Base-by-base conservation (phyloP, 139 green algal genomes). In the Dunaliella primolecta region DNA sequence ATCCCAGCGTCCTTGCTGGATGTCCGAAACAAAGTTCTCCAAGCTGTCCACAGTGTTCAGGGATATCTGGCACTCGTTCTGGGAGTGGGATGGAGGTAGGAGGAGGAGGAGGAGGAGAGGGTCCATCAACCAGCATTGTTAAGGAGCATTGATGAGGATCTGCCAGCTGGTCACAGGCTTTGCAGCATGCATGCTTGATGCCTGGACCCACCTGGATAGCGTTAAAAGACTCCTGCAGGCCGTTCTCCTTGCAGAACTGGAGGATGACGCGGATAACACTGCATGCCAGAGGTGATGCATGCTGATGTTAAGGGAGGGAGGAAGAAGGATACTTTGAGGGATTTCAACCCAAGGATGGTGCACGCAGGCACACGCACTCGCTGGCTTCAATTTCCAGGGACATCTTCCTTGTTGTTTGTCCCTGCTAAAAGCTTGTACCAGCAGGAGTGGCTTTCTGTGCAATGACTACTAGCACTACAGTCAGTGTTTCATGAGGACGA, bases 191-290 rank as follows among this genome's bases (percentile, higher is more conserved):
- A 84, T 38, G 80, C 80, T 77, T 24, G 7, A 64, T 35, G 83
- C 38, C 31, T 33, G 57, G 55, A 71, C 89, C 32, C 21, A 94
- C 92, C 91, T 98, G 95, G 33, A 99, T 92, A 1, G 96, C 88
- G 30, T 95, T 90, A 83, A 98, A 97, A 0, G 97, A 97, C 23
- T 98, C 92, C 3, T 88, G 82, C 7, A 99, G 87, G 11, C 90
- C 91, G 86, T 98, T 97, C 89, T 99, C 97, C 80, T 98, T 98
- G 91, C 95, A 98, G 80, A 99, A 99, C 84, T 99, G 97, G 2
- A 99, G 89, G 31, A 99, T 96, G 84, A 99, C 94, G 80, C 97
- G 98, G 91, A 98, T 98, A n/a, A 98, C 94, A 92, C 95, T 98
- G 91, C 89, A 88, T 46, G 84, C 20, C n/a, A n/a, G n/a, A n/a